Evolutionary conservation across 192 early-diverging fungal species (phyloP), one percentile per base, ranked within the genome.

Genomic region (Coemansia sp.): DNA sequence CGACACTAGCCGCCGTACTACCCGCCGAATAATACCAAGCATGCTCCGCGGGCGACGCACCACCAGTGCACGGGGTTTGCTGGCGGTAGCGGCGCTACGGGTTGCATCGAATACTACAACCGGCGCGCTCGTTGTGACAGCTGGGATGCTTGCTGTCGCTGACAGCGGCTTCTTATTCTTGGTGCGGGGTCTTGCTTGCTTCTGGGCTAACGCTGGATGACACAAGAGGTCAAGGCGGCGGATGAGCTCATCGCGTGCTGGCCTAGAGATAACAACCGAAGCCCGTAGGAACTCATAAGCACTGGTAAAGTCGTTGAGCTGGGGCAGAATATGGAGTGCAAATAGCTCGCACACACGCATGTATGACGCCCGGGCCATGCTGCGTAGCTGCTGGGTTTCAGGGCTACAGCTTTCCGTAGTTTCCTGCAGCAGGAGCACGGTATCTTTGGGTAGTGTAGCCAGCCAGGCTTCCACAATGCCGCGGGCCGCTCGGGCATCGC

Each of bases 391-490:
- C 33, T 67, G 63, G 9, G 60, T 59, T 36, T 36, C 55, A 3
- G 60, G n/a, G 37, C 63, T 56, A 16, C 23, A 34, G 21, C 57
- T 56, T 20, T 1, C 21, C 21, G 23, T 13, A 0, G 36, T 51
- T 31, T 31, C 31, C 39, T 69, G 55, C 31, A 82, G 70, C 46
- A 82, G 61, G 11, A 46, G 40, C 67, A 76, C 42, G 13, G 70
- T 67, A 5, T 82, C 79, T 60, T 76, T 70, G 9, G 79, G 63
- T 43, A 76, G 60, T 0, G 79, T 82, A 1, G 74, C 79, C 9
- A 82, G 67, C 79, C 79, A 82, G 40, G 70, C 74, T 67, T 82
- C 79, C 33, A 82, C 79, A 23, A 76, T 67, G 24, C 73, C 70
- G 42, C 79, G 70, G 6, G 79, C 79, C 33, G 71, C 67, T 58